Conservation (phyloP, 2,329 filamentous ascomycete species). For the Diaporthe amygdali region DNA sequence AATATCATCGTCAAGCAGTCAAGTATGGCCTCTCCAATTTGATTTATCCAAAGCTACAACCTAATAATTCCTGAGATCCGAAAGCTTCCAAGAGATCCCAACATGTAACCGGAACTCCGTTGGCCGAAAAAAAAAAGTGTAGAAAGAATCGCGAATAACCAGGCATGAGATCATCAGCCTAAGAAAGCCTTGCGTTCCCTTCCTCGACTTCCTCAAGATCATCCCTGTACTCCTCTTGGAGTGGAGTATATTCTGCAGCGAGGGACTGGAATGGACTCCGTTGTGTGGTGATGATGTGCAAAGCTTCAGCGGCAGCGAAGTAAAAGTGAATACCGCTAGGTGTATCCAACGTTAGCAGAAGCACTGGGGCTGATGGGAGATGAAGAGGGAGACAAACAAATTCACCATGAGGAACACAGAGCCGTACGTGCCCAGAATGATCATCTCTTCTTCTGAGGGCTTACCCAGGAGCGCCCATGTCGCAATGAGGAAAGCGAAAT, state of each 20-base stretch:
- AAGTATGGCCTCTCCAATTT: background rate
- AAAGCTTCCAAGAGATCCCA: too few relatives aligned
- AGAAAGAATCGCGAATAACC: too few relatives aligned
- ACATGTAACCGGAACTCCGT: background rate
- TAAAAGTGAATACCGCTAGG: slow-evolving; percentile 16
- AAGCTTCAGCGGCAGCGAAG: slow-evolving; percentile 17
- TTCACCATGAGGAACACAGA: slow-evolving; percentile 29
- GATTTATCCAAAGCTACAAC: background rate
- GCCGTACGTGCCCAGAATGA: slow-evolving; percentile 28
- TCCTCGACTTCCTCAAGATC: background rate
- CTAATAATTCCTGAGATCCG: background rate
- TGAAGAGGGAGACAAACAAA: slow-evolving; percentile 13
- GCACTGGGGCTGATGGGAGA: too few relatives aligned
- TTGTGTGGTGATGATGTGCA: slow-evolving; percentile 1
- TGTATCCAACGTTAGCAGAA: background rate
- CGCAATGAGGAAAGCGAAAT: slow-evolving; percentile 25
- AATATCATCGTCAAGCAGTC: too few relatives aligned
- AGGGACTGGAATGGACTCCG: background rate
- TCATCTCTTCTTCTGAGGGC: background rate
- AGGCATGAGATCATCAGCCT: background rate
- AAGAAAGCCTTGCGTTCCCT: background rate
- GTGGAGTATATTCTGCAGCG: slow-evolving; percentile 9
- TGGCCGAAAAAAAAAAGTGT: too few relatives aligned
- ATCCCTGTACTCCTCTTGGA: slow-evolving; percentile 1
- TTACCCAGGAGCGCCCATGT: slow-evolving; percentile 24